Evolutionary conservation across 2,329 filamentous ascomycete genomes (phyloP).

Genomic region (Aspergillus bombycis): DNA sequence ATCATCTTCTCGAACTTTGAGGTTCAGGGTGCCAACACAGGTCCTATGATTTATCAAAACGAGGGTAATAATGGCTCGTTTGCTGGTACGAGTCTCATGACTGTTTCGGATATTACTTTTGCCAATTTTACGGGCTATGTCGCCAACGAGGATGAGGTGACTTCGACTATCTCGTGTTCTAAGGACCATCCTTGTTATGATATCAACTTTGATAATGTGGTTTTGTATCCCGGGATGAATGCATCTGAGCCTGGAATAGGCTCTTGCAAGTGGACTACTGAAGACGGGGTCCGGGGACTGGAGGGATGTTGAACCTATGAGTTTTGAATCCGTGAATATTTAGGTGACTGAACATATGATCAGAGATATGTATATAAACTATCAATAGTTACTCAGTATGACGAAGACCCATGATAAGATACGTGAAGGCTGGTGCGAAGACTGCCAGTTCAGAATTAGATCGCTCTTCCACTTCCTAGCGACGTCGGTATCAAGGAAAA

Average conservation of each 20-base stretch:
- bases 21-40: constrained; percentile 49
- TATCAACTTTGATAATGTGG: constrained; percentile 51
- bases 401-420: not conserved
- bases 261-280: constrained; percentile 41
- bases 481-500: not conserved
- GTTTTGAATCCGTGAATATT: not conserved
- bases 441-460: not conserved
- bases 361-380: not conserved
- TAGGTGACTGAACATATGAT: not conserved
- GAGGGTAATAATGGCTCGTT: constrained; percentile 55
- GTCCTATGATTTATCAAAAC: constrained; percentile 52
- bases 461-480: not conserved
- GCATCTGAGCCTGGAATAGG: constrained; percentile 35
- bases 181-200: constrained; percentile 55
- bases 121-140: constrained; percentile 57
- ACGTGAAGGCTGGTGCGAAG: not conserved
- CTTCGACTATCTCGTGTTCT: constrained; percentile 52
- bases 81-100: constrained; percentile 55
- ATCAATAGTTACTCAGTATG: not conserved
- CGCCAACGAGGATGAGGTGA: constrained; percentile 35
- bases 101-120: constrained; percentile 53
- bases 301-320: constrained; percentile 19
- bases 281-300: constrained; percentile 45
- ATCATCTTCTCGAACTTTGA: constrained; percentile 57
- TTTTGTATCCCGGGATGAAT: constrained; percentile 36